Evolutionary conservation across 1,139 yeast genomes (phyloP).

Genomic region (Trichomonascaceae sp.): DNA sequence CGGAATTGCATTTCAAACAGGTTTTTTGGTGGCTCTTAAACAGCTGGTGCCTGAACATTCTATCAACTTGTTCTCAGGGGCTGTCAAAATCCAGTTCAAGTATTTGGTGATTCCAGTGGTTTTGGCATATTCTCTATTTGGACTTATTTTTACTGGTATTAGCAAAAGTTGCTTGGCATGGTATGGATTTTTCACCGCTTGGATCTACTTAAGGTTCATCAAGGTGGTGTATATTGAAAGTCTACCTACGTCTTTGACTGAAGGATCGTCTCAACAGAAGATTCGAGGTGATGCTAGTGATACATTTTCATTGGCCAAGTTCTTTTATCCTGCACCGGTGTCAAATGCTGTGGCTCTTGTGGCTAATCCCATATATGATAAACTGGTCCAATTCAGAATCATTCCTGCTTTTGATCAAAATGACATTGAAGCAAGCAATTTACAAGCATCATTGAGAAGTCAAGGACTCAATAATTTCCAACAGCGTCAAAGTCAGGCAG

Average conservation of each 20-base stretch:
- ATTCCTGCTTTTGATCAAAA: slow-evolving; percentile 65
- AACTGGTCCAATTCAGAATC: slow-evolving; percentile 47
- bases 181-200: slow-evolving; percentile 62
- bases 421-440: slow-evolving; percentile 65
- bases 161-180: slow-evolving; percentile 47
- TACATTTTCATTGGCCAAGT: slow-evolving; percentile 74
- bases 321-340: slow-evolving; percentile 56
- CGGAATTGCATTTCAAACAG: slow-evolving; percentile 62
- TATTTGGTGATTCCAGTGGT: slow-evolving; percentile 64
- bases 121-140: slow-evolving; percentile 36
- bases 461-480: slow-evolving; percentile 25
- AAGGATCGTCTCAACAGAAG: slow-evolving; percentile 26
- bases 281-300: slow-evolving; percentile 84
- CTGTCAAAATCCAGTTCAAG: slow-evolving; percentile 57
- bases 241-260: slow-evolving; percentile 26
- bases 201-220: slow-evolving; percentile 71
- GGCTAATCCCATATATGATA: slow-evolving; percentile 49
- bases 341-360: slow-evolving; percentile 47
- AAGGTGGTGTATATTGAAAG: slow-evolving; percentile 42
- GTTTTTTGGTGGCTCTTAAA: slow-evolving; percentile 77
- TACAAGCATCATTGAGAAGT: slow-evolving; percentile 49
- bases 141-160: slow-evolving; percentile 13
- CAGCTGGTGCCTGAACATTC: slow-evolving; percentile 88
- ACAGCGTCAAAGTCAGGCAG: slow-evolving; percentile 28
- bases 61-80: slow-evolving; percentile 57